These are phyloP conservation scores for Penicillium steckii DNA, from an alignment of 495 filamentous ascomycete species.

Conservation along the genomic window DNA sequence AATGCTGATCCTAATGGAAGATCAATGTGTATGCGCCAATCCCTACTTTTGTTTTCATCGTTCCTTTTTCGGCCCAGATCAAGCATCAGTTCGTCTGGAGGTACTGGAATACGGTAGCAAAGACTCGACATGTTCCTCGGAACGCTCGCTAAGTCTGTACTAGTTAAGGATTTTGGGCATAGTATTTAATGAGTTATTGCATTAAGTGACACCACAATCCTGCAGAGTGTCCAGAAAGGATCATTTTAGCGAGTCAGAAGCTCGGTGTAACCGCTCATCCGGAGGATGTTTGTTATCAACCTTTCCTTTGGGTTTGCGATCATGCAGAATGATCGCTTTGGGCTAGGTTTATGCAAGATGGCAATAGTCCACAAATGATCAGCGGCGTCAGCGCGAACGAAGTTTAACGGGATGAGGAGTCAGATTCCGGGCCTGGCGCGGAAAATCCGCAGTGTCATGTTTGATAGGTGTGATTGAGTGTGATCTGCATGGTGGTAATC, in stretches of 20 bases:
- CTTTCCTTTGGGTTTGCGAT: neutral
- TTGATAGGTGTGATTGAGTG: slow-evolving; percentile 8
- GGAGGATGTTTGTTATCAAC: neutral
- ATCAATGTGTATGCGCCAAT: neutral
- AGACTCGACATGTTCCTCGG: neutral
- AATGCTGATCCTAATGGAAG: slow-evolving; percentile 24
- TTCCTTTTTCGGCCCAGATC: neutral
- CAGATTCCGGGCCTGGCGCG: slow-evolving; percentile 16
- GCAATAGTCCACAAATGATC: slow-evolving; percentile 12
- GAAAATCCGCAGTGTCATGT: neutral
- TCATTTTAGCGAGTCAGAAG: slow-evolving; percentile 6
- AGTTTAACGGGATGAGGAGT: slow-evolving; percentile 17
- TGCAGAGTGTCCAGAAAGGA: slow-evolving; percentile 1
- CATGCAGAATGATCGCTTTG: neutral
- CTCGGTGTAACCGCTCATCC: neutral
- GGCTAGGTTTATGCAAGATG: slow-evolving; percentile 13
- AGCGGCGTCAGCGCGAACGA: neutral
- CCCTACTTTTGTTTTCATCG: neutral
- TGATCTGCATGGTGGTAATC: slow-evolving; percentile 21
- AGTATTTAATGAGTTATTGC: neutral
- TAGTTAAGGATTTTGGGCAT: no score
- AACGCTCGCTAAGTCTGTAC: neutral
- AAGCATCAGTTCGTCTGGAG: neutral
- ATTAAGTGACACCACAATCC: neutral
- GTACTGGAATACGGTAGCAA: neutral